Percentiles rank a stretch among this genome's conserved stretches.
Conservation (phyloP, 2,329 filamentous ascomycete genomes). For the Biscogniauxia marginata region DNA sequence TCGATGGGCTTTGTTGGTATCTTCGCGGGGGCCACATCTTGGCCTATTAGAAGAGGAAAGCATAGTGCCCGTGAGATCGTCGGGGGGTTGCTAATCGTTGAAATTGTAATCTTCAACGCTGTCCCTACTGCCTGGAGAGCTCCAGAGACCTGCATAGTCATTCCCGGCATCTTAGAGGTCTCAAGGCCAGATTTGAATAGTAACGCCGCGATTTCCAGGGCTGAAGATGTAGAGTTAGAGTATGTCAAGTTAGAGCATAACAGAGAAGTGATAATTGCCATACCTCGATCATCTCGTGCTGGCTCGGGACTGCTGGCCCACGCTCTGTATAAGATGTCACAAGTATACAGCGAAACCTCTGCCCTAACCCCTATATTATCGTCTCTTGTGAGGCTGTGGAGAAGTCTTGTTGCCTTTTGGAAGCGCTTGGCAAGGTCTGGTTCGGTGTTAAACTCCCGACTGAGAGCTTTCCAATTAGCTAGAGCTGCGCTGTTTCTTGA, state of each 20-base stretch:
- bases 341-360: constrained; percentile 38
- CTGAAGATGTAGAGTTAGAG: constrained; percentile 5
- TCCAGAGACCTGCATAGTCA: constrained; percentile 12
- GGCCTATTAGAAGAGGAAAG: constrained; percentile 5
- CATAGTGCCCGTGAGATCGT: constrained; percentile 9
- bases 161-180: constrained; percentile 8
- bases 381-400: constrained; percentile 40
- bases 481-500: constrained; percentile 32
- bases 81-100: constrained; percentile 1
- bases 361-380: constrained; percentile 28
- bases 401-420: constrained; percentile 47
- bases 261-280: too few relatives aligned
- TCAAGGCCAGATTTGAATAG: constrained; percentile 17
- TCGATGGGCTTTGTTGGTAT: constrained; percentile 31
- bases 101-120: constrained; percentile 9
- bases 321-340: constrained; percentile 31
- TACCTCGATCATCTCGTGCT: constrained; percentile 10
- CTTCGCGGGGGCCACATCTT: background rate
- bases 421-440: constrained; percentile 43
- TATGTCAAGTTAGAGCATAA: background rate
- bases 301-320: constrained; percentile 3
- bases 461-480: constrained; percentile 44
- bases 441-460: constrained; percentile 47
- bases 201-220: constrained; percentile 14
- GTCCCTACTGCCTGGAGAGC: constrained; percentile 8